A percentile compares a stretch with the other conserved stretches of the same genome.
Conservation (phyloP, 768 basidiomycete genomes). For the Pisolithus orientalis region DNA sequence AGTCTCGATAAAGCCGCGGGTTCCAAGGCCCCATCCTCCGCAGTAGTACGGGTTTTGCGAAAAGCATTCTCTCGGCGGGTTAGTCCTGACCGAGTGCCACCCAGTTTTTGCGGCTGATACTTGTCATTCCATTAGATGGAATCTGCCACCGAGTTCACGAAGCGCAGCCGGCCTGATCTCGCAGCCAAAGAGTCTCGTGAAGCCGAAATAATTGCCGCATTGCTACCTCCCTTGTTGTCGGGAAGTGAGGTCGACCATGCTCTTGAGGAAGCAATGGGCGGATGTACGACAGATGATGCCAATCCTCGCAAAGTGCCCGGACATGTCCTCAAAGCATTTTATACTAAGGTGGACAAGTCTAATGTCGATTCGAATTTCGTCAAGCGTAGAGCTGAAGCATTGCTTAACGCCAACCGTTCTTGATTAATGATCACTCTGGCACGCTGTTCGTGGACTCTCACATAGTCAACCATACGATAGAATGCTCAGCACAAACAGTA, state of each 20-base stretch:
- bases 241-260: conserved; percentile 46
- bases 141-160: conserved; percentile 47
- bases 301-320: conserved; percentile 32
- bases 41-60: conserved; percentile 47
- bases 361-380: conserved; percentile 53
- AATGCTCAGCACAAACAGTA: neutral
- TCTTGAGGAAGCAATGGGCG: conserved; percentile 37
- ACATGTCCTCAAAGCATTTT: conserved; percentile 57
- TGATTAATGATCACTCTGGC: neutral
- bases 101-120: conserved; percentile 3
- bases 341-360: conserved; percentile 52
- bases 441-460: too few species aligned
- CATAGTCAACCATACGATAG: neutral
- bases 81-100: conserved; percentile 20
- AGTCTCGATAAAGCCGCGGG: conserved; percentile 53
- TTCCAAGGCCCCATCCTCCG: conserved; percentile 39
- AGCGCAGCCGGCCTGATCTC: conserved; percentile 58
- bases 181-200: conserved; percentile 57
- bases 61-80: conserved; percentile 58
- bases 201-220: conserved; percentile 45
- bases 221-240: conserved; percentile 57
- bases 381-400: conserved; percentile 40
- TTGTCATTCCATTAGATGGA: conserved; percentile 40
- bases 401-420: conserved; percentile 22
- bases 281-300: conserved; percentile 9